These are phyloP conservation scores for Turritis glabra DNA, from an alignment of 345 rosid genomes.

Conservation along the genomic window DNA sequence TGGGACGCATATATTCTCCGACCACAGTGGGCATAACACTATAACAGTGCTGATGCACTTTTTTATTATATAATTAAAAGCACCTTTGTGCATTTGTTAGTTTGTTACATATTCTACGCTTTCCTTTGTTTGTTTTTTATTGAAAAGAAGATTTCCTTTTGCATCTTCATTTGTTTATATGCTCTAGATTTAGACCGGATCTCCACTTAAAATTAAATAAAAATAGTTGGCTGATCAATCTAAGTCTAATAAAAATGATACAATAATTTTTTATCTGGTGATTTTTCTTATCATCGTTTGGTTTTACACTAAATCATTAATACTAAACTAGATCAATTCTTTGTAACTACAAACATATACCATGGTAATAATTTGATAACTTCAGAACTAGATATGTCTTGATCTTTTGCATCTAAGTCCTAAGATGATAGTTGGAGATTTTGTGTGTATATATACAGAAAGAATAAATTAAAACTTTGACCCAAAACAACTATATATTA, in stretches of 20 bases:
- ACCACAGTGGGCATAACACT: constrained; percentile 38
- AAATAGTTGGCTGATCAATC: background rate
- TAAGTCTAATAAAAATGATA: too few species aligned
- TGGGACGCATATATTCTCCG: constrained; percentile 40
- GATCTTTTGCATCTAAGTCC: background rate
- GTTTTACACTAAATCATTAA: background rate
- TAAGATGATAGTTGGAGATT: background rate
- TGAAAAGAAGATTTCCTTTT: constrained; percentile 28
- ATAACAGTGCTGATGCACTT: background rate
- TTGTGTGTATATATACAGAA: background rate
- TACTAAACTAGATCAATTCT: background rate
- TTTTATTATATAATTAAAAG: background rate
- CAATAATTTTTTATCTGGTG: too few species aligned
- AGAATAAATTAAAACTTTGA: background rate
- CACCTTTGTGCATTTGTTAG: constrained; percentile 9
- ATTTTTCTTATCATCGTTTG: background rate
- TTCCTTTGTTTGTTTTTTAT: background rate
- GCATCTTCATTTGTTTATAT: constrained; percentile 15
- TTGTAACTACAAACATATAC: too few species aligned
- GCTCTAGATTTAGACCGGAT: constrained; percentile 17
- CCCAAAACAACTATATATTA: background rate
- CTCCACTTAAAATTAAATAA: background rate
- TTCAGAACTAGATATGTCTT: too few species aligned
- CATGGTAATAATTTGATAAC: too few species aligned
- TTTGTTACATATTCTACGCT: background rate